Evolutionary conservation across 306 rosid genomes (phyloP), one percentile per base, ranked within the genome.

Genomic region (Pterocarpus santalinus): DNA sequence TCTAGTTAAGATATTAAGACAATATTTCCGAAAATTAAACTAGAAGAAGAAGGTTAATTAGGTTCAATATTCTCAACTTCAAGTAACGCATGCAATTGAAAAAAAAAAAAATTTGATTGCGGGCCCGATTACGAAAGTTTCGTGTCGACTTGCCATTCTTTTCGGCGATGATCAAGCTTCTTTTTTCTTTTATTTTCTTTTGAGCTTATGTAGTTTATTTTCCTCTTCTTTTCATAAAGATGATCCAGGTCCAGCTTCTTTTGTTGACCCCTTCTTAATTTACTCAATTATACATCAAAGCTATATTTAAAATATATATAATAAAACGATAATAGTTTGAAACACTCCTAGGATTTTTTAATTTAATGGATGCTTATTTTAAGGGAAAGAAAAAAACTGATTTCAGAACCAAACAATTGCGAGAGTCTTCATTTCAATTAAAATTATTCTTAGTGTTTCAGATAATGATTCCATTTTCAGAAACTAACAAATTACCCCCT

Each of bases 161-260:
- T 71, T 70, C 77, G 77, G 71, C 77, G 83, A 69, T 62, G 22
- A 58, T 79, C 51, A 8, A 9, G 62, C 51, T 16, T 41, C 9
- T 68, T 4, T 12, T 4, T 67, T 65, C 8, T 74, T 60, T 58
- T 4, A 4, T 39, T 14, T 7, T 39, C 14, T 43, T 1, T 10
- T 43, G 1, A 5, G 5, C 47, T 2, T 10, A 51, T 33, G 11
- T 57, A 4, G 1, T 57, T 57, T 55, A 5, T 17, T 57, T 57
- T 57, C 35, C 35, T 28, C 33, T 17, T 17, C 64, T 57, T 57
- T 57, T 57, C 5, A 57, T 22, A 22, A 22, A 22, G 64, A 57
- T 57, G 14, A 22, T 22, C 60, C 22, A 12, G 74, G 5, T 8
- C 57, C 22, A 11, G 58, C 74, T 69, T 69, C 17, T 69, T 22